These are phyloP conservation scores for Suillus bovinus DNA, from an alignment of 768 basidiomycete genomes.

Conservation along the genomic window DNA sequence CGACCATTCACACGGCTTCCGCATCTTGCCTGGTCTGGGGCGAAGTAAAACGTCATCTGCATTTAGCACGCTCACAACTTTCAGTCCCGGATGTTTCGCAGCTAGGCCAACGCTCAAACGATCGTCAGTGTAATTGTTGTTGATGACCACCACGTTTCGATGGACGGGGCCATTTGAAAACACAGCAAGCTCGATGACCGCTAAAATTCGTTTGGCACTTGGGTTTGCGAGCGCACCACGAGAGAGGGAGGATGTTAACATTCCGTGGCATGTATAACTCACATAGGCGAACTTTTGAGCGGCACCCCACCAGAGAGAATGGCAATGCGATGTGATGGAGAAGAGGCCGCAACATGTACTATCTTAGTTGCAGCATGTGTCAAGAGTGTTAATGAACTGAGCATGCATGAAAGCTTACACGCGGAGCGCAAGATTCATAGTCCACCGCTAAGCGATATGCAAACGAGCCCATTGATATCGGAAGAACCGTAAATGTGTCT, in stretches of 20 bases:
- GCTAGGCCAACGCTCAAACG: conserved; percentile 60
- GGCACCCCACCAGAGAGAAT: conserved; percentile 52
- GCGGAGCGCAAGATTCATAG: conserved; percentile 41
- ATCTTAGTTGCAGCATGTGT: not conserved
- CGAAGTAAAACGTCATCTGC: conserved; percentile 56
- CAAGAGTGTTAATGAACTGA: not conserved
- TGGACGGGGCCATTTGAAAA: conserved; percentile 18
- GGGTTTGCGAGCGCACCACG: conserved; percentile 66
- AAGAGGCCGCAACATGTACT: conserved; percentile 12
- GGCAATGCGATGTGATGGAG: conserved; percentile 31
- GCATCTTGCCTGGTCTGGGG: conserved; percentile 17
- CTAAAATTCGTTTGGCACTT: conserved; percentile 57
- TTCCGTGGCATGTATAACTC: conserved; percentile 56
- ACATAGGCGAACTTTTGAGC: conserved; percentile 65
- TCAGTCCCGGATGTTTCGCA: conserved; percentile 29
- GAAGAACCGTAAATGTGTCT: conserved; percentile 21
- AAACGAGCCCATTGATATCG: conserved; percentile 37
- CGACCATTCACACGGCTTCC: conserved; percentile 36
- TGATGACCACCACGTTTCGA: conserved; percentile 35
- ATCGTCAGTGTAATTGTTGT: conserved; percentile 57
- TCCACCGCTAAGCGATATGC: conserved; percentile 39
- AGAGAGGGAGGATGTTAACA: conserved; percentile 56
- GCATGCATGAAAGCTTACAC: conserved; percentile 40
- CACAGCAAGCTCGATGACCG: conserved; percentile 48
- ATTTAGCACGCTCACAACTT: conserved; percentile 34